These are phyloP conservation scores for Phytopythium chamaehyphon DNA, from an alignment of 352 stramenopile species.

Conservation along the genomic window DNA sequence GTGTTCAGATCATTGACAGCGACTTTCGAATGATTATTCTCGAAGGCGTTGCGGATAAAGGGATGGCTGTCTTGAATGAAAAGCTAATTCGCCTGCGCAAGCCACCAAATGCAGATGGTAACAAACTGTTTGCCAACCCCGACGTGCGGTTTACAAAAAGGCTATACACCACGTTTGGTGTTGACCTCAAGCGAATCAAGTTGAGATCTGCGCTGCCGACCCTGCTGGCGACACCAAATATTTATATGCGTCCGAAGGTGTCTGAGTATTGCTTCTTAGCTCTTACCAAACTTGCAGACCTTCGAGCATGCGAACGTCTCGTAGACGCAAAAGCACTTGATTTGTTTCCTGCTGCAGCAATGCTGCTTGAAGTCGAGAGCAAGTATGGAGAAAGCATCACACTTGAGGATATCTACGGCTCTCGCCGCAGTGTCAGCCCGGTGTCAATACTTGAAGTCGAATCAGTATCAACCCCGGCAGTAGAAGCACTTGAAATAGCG, in stretches of 20 bases:
- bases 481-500: constrained; percentile 3
- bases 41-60: constrained; percentile 68
- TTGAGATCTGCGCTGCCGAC: constrained; percentile 72
- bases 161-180: constrained; percentile 84
- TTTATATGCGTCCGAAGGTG: constrained; percentile 90
- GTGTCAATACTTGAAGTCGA: background rate
- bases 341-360: constrained; percentile 70
- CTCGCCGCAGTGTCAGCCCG: background rate
- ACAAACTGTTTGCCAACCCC: constrained; percentile 69
- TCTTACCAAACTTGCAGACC: constrained; percentile 57
- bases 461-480: constrained; percentile 2
- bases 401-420: constrained; percentile 80
- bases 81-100: constrained; percentile 25
- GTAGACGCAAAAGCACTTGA: constrained; percentile 53
- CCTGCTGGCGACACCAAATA: constrained; percentile 70
- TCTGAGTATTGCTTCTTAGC: constrained; percentile 76
- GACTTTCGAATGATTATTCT: constrained; percentile 84
- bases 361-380: constrained; percentile 86
- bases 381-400: constrained; percentile 92
- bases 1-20: constrained; percentile 84
- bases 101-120: constrained; percentile 32
- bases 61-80: constrained; percentile 43
- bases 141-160: constrained; percentile 68
- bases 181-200: constrained; percentile 90
- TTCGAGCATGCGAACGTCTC: constrained; percentile 53